phyloP scores from a whole-genome alignment of 768 basidiomycete genomes.

The Trametes punicea region DNA sequence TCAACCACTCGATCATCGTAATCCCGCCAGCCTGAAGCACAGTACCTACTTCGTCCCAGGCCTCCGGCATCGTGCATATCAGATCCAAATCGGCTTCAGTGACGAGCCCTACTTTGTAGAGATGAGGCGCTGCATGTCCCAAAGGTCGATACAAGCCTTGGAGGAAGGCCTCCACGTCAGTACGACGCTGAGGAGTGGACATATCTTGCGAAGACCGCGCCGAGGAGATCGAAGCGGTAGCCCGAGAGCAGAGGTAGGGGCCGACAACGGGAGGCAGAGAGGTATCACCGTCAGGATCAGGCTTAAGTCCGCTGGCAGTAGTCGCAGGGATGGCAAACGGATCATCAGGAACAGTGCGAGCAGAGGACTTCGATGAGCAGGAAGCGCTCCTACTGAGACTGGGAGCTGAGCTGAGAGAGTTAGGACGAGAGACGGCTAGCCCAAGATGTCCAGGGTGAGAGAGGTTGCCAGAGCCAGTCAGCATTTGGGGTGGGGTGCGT shows the following conservation, averaged over 20 bases:
- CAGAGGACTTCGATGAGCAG: constrained; percentile 2
- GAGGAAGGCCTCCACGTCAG: constrained; percentile 2
- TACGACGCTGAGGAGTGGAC: background rate
- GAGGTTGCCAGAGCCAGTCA: background rate
- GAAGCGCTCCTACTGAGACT: background rate
- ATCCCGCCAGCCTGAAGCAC: constrained; percentile 6
- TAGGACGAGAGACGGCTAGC: background rate
- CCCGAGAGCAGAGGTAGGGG: background rate
- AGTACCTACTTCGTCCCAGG: constrained; percentile 14
- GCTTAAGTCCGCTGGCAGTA: background rate
- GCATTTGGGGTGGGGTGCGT: background rate
- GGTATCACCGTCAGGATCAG: background rate
- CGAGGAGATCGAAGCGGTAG: background rate
- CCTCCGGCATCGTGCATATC: constrained; percentile 13
- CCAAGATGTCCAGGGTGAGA: background rate
- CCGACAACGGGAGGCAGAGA: background rate
- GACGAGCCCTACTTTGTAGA: constrained; percentile 11
- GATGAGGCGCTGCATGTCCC: constrained; percentile 6
- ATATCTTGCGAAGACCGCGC: background rate
- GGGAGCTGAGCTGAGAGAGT: background rate
- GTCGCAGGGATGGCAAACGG: background rate
- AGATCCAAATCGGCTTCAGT: constrained; percentile 10
- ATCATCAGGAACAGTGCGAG: background rate
- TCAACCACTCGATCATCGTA: constrained; percentile 17
- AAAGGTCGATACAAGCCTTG: constrained; percentile 9